Percentiles rank a stretch among this genome's conserved stretches.
phyloP scores from a whole-genome alignment of 495 filamentous ascomycete genomes.

The Xylaria longipes region DNA sequence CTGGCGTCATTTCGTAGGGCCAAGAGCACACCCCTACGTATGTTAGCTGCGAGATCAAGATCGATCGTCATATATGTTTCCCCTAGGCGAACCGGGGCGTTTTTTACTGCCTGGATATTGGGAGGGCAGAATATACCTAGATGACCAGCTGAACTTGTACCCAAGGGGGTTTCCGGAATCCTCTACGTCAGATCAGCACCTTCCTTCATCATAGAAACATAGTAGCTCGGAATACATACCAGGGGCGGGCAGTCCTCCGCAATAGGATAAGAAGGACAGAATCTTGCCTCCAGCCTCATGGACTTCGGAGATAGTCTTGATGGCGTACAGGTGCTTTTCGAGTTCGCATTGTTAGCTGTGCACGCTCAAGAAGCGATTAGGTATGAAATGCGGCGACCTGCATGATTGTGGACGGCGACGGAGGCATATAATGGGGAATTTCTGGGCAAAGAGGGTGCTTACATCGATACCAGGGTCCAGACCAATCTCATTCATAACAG shows the following conservation, averaged over 20 bases:
- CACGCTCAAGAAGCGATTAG: background rate
- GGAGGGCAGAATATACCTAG: constrained; percentile 9
- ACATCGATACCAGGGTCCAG: constrained; percentile 34
- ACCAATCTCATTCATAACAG: constrained; percentile 98
- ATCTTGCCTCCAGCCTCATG: constrained; percentile 89
- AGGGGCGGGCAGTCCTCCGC: constrained; percentile 73
- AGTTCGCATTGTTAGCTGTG: constrained; percentile 15
- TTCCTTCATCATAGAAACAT: background rate
- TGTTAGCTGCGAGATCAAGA: constrained; percentile 6
- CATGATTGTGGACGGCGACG: background rate
- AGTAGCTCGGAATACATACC: background rate
- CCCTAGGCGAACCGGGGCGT: background rate
- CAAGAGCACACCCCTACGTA: constrained; percentile 79
- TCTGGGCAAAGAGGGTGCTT: background rate
- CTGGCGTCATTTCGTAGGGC: constrained; percentile 85
- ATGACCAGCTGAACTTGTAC: constrained; percentile 92
- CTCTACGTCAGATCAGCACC: constrained; percentile 59
- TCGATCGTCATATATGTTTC: background rate
- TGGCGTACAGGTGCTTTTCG: constrained; percentile 80
- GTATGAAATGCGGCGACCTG: background rate
- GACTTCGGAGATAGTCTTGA: constrained; percentile 86
- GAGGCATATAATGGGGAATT: background rate
- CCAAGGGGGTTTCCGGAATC: constrained; percentile 88
- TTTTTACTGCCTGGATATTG: background rate
- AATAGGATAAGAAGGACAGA: constrained; percentile 81